phyloP scores from a whole-genome alignment of 805 yeast genomes.

The Wickerhamomyces canadensis region DNA sequence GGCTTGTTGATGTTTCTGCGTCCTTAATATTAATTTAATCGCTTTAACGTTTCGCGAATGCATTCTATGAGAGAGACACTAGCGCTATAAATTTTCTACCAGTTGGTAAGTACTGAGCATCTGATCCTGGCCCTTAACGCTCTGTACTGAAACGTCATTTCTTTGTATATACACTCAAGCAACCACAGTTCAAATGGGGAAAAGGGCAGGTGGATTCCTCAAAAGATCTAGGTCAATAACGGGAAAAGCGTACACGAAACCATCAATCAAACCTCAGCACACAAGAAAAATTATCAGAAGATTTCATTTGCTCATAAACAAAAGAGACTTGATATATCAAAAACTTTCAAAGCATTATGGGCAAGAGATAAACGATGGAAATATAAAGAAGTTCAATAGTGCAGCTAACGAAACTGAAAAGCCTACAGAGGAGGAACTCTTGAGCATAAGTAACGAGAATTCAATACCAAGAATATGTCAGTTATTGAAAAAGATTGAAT shows the following conservation, averaged over 20 bases:
- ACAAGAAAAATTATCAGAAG: slow-evolving; percentile 74
- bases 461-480: slow-evolving; percentile 18
- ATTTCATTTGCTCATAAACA: slow-evolving; percentile 66
- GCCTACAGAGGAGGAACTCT: slow-evolving; percentile 16
- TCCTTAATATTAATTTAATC: no score
- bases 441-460: slow-evolving; percentile 10
- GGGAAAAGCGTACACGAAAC: slow-evolving; percentile 28
- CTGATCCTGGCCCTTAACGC: no score
- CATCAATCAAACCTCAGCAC: slow-evolving; percentile 59
- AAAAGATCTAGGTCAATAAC: slow-evolving; percentile 22
- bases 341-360: slow-evolving; percentile 23
- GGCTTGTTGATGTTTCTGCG: no score
- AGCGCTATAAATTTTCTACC: no score
- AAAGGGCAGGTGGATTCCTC: slow-evolving; percentile 11
- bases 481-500: slow-evolving; percentile 49
- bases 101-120: no score
- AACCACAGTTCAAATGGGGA: no score
- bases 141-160: no score
- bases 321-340: slow-evolving; percentile 36
- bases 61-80: no score
- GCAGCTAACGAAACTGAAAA: slow-evolving; percentile 2
- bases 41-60: no score
- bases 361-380: slow-evolving; percentile 19
- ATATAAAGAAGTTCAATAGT: slow-evolving; percentile 14
- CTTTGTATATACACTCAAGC: no score